These are phyloP conservation scores for Paecilomyces dactylethromorphus DNA, from an alignment of 2,329 filamentous ascomycete genomes.

Conservation along the genomic window DNA sequence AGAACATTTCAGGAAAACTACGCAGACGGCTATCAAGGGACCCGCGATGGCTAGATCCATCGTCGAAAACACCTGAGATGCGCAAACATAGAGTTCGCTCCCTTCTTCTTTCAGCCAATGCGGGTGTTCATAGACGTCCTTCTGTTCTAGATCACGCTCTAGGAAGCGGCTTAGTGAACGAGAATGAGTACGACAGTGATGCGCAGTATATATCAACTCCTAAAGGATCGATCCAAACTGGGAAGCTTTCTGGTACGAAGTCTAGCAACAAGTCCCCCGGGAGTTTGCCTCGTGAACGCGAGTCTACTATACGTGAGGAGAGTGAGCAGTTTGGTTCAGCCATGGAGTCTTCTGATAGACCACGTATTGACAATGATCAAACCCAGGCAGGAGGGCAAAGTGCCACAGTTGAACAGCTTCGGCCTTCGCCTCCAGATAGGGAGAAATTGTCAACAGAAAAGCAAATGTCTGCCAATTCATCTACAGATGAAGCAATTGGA, in stretches of 20 bases:
- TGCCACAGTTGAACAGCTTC: background rate
- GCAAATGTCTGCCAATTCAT: background rate
- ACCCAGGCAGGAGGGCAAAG: background rate
- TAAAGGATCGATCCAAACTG: slow-evolving; percentile 14
- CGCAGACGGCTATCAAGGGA: slow-evolving; percentile 29
- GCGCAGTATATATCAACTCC: slow-evolving; percentile 32
- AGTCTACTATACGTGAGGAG: background rate
- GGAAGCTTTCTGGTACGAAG: slow-evolving; percentile 2
- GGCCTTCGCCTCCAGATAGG: background rate
- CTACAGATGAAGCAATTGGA: background rate
- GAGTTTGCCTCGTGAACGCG: slow-evolving; percentile 5
- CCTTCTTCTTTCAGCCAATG: slow-evolving; percentile 12
- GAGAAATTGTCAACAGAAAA: background rate
- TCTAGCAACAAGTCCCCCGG: slow-evolving; percentile 5
- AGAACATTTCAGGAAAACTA: slow-evolving; percentile 10
- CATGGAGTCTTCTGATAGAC: background rate
- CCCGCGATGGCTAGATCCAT: slow-evolving; percentile 11
- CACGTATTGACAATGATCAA: background rate
- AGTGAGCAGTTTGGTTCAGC: background rate
- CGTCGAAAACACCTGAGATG: slow-evolving; percentile 6
- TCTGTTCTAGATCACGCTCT: slow-evolving; percentile 12
- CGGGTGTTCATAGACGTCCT: slow-evolving; percentile 5
- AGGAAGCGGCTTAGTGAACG: slow-evolving; percentile 30
- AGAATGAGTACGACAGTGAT: slow-evolving; percentile 36
- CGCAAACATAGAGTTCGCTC: slow-evolving; percentile 5